Base-by-base conservation (phyloP, 2,329 filamentous ascomycete genomes). In the Cadophora gregata region DNA sequence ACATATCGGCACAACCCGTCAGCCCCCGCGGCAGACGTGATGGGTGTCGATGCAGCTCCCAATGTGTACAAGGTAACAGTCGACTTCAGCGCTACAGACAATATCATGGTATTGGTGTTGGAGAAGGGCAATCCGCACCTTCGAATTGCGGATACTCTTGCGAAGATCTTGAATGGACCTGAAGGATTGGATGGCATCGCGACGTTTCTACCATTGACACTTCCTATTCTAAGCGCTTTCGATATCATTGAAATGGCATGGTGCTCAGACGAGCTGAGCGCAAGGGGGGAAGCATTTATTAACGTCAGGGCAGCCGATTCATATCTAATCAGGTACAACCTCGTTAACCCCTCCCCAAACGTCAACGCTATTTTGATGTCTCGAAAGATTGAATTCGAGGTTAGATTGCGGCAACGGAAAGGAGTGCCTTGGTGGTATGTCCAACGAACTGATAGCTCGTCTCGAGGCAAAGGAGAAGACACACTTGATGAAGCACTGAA, bases 71-170 rank as follows among this genome's bases (percentile, higher is more conserved):
- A 80, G 67, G 87, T 89, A 2, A 81, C 81, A 3, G 79, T 93
- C 50, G 84, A 88, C 68, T 85, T 93, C 36, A 80, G 81, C 24
- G 78, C 79, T 10, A 79, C 81, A 21, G 78, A 83, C 3, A 76
- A 80, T 29, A 62, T 47, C 2, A 86, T 92, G 70, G 81, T 81
- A 19, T 80, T 96, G 31, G 79, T 81, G 29, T 81, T 95, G 24
- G 83, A 89, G 48, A 79, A 80, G 16, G 82, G 81, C 14, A 93
- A 91, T 72, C 91, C 91, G 1, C 91, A 93, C 73, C 80, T 89
- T 53, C 85, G 88, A 21, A 83, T 91, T 14, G 79, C 84, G 24
- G 86, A 89, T 70, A 80, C 86, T 53, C 81, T 93, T 67, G 83
- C 83, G 62, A 81, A 79, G 3, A 79, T 89, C 8, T 83, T 89